Conservation (phyloP, 2,329 filamentous ascomycete genomes). For the Aureobasidium sp. region DNA sequence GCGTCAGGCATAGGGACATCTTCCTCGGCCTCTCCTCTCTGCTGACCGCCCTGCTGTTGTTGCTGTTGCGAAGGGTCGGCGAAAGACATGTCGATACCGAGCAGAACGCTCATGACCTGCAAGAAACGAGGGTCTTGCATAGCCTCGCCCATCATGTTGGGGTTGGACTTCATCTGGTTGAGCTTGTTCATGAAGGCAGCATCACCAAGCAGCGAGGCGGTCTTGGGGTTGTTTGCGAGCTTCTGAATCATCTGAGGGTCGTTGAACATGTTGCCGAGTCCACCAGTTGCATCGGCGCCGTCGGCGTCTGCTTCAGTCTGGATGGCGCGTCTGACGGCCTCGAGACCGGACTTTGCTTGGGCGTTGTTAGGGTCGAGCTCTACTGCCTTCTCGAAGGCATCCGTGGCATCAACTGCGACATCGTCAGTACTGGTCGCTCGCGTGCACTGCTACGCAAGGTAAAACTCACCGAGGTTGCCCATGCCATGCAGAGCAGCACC, state of each 20-base stretch:
- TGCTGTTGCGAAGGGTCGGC: constrained; percentile 40
- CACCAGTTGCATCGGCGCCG: constrained; percentile 61
- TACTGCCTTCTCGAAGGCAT: constrained; percentile 90
- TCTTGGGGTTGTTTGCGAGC: constrained; percentile 92
- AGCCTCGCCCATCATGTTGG: constrained; percentile 67
- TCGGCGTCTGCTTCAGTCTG: constrained; percentile 64
- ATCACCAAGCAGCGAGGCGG: constrained; percentile 71
- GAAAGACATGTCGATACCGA: constrained; percentile 88
- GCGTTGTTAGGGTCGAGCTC: constrained; percentile 89
- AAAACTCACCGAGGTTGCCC: constrained; percentile 63
- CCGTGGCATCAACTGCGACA: constrained; percentile 61
- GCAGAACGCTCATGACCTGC: constrained; percentile 84
- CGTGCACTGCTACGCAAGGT: background rate
- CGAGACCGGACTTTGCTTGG: constrained; percentile 82
- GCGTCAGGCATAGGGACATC: constrained; percentile 74
- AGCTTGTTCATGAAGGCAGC: constrained; percentile 85
- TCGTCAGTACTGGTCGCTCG: background rate
- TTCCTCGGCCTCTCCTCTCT: constrained; percentile 51
- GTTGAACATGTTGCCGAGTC: constrained; percentile 87
- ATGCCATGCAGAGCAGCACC: constrained; percentile 83
- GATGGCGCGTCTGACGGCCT: constrained; percentile 80
- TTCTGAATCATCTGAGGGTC: constrained; percentile 87
- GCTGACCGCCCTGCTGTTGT: constrained; percentile 28
- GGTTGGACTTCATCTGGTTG: constrained; percentile 72
- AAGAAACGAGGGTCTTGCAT: constrained; percentile 89